Evolutionary conservation across 2,329 filamentous ascomycete genomes (phyloP).

Genomic region (Pyrenophora teres): DNA sequence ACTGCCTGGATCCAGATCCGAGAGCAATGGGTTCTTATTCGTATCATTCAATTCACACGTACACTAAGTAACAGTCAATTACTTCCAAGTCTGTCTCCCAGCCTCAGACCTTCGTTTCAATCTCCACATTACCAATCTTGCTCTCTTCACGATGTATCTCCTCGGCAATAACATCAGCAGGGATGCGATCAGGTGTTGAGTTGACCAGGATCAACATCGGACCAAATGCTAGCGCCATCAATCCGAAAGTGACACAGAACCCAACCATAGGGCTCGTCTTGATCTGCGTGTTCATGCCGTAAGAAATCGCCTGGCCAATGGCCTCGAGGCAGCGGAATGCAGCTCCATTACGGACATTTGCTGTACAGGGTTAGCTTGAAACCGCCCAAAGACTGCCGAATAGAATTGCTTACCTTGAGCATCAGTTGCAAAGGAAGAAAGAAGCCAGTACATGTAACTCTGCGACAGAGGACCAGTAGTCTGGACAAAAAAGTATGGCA

Average conservation of each 20-base stretch:
- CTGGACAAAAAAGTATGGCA: conserved; percentile 57
- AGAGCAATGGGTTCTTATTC: too few relatives aligned
- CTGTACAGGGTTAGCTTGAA: conserved; percentile 13
- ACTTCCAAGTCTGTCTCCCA: not conserved
- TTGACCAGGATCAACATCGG: conserved; percentile 43
- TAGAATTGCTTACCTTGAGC: conserved; percentile 22
- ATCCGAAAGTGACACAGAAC: conserved; percentile 40
- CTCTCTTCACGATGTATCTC: conserved; percentile 22
- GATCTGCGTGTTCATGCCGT: conserved; percentile 39
- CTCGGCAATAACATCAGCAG: conserved; percentile 38
- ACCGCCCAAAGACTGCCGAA: not conserved
- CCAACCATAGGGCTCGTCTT: conserved; percentile 34
- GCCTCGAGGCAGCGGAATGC: conserved; percentile 37
- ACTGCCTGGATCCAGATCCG: too few relatives aligned
- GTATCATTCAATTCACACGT: too few relatives aligned
- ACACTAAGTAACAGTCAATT: too few relatives aligned
- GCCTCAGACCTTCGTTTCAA: conserved; percentile 19
- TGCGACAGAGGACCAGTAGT: conserved; percentile 46
- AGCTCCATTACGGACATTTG: conserved; percentile 32
- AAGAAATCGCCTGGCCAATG: conserved; percentile 35
- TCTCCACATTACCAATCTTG: conserved; percentile 20
- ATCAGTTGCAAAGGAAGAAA: conserved; percentile 38
- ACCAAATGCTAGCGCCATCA: conserved; percentile 38
- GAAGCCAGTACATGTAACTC: conserved; percentile 41
- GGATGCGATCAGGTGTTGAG: conserved; percentile 39